Conservation (phyloP, 129 eudicot genomes). For the Flaveria robusta region DNA sequence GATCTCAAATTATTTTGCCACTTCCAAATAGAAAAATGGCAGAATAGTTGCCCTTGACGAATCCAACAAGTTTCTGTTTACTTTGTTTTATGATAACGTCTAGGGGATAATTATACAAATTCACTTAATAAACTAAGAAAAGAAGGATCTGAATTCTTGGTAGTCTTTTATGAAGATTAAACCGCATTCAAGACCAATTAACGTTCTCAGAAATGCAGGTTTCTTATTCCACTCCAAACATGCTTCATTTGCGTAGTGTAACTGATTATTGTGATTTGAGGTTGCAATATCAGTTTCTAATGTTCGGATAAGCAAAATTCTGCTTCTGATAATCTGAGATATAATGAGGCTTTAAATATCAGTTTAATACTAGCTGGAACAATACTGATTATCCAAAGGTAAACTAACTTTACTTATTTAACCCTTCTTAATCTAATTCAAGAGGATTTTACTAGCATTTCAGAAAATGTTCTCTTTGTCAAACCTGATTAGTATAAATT, state of each 20-base stretch:
- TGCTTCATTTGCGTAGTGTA: background rate
- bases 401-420: background rate
- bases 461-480: background rate
- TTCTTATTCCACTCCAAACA: background rate
- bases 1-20: background rate
- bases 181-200: slow-evolving; percentile 18
- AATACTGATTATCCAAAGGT: background rate
- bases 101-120: too few species aligned
- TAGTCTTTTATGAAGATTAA: background rate
- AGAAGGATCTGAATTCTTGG: too few species aligned
- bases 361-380: background rate
- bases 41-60: background rate
- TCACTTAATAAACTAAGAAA: too few species aligned
- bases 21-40: slow-evolving; percentile 11
- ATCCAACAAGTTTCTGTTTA: slow-evolving; percentile 13
- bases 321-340: background rate
- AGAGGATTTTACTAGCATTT: background rate
- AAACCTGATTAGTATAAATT: background rate
- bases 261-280: background rate
- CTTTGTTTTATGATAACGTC: slow-evolving; percentile 9
- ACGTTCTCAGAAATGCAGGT: background rate
- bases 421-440: background rate
- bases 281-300: background rate
- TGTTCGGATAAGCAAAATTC: background rate
- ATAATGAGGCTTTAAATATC: background rate